Conservation (phyloP, 352 stramenopile genomes). For the Discostella stelligera region DNA sequence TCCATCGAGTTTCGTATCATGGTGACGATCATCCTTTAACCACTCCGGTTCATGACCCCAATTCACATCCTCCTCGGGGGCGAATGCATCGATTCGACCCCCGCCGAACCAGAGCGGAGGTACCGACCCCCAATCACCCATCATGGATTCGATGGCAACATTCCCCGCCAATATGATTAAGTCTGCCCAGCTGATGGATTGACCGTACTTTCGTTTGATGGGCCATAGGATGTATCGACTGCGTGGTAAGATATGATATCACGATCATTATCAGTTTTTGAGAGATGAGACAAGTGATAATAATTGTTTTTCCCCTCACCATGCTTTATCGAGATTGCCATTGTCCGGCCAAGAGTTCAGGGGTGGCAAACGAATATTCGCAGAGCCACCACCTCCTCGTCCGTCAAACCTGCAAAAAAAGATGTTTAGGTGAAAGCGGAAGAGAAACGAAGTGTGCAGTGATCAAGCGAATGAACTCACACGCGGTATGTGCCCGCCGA, state of each 20-base stretch:
- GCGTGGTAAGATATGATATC: too few relatives aligned
- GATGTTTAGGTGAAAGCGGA: background rate
- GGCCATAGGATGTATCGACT: conserved; percentile 63
- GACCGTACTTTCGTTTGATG: conserved; percentile 82
- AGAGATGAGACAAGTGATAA: background rate
- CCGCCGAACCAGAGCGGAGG: conserved; percentile 64
- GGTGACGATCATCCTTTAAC: conserved; percentile 61
- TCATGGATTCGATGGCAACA: conserved; percentile 75
- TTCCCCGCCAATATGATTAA: conserved; percentile 81
- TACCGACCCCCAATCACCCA: conserved; percentile 45
- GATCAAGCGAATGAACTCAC: conserved; percentile 16
- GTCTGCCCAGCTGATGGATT: conserved; percentile 69
- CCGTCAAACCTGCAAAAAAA: conserved; percentile 51
- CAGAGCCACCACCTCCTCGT: conserved; percentile 59
- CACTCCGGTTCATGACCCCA: conserved; percentile 69
- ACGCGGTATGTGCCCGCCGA: conserved; percentile 70
- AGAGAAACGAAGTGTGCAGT: background rate
- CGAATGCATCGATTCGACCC: conserved; percentile 68
- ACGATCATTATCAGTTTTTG: too few relatives aligned
- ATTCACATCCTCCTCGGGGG: conserved; percentile 67
- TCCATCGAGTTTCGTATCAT: conserved; percentile 15
- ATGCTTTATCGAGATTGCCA: conserved; percentile 77
- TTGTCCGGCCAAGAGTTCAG: conserved; percentile 80
- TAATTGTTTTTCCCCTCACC: conserved; percentile 10
- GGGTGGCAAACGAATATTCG: conserved; percentile 65